Conservation (phyloP, 1,284 basidiomycete species). For the Schizophyllum amplum region DNA sequence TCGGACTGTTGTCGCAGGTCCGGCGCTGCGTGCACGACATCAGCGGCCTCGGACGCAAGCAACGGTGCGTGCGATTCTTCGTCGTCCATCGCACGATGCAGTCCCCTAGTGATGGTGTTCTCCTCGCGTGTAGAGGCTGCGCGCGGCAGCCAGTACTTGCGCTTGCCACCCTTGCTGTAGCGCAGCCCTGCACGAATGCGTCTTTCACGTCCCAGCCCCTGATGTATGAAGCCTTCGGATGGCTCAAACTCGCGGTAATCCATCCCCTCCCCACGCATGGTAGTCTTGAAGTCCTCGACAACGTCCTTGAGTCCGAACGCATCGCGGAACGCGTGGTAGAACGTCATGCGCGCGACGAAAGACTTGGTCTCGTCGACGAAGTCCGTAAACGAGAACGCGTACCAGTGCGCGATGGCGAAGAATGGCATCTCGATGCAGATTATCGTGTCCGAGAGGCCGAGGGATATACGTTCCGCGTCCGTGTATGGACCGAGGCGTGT, state of each 20-base stretch:
- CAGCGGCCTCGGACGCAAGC: conserved; percentile 52
- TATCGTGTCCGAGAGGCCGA: conserved; percentile 83
- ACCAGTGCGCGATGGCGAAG: conserved; percentile 91
- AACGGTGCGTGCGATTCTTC: conserved; percentile 75
- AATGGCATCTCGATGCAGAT: conserved; percentile 98
- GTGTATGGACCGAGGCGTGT: conserved; percentile 79
- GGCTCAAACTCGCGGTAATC: conserved; percentile 96
- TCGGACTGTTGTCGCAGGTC: conserved; percentile 39
- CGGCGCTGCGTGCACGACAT: conserved; percentile 58
- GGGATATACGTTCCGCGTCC: conserved; percentile 81
- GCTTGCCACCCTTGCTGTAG: conserved; percentile 82
- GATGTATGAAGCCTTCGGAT: conserved; percentile 86
- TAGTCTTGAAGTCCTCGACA: conserved; percentile 77
- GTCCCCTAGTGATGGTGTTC: conserved; percentile 30
- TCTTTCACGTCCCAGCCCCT: conserved; percentile 73
- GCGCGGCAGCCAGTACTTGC: conserved; percentile 86
- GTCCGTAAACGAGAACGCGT: conserved; percentile 80
- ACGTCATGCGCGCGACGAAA: conserved; percentile 81
- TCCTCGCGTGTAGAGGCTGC: conserved; percentile 30
- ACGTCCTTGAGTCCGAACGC: conserved; percentile 85
- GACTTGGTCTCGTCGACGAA: conserved; percentile 63
- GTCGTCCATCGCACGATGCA: too few species aligned
- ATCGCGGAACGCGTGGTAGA: conserved; percentile 83
- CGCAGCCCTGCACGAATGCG: conserved; percentile 86
- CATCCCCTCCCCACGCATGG: conserved; percentile 84